These are phyloP conservation scores for Hyaloperonospora arabidopsidis DNA, from an alignment of 352 stramenopile species.

Conservation along the genomic window DNA sequence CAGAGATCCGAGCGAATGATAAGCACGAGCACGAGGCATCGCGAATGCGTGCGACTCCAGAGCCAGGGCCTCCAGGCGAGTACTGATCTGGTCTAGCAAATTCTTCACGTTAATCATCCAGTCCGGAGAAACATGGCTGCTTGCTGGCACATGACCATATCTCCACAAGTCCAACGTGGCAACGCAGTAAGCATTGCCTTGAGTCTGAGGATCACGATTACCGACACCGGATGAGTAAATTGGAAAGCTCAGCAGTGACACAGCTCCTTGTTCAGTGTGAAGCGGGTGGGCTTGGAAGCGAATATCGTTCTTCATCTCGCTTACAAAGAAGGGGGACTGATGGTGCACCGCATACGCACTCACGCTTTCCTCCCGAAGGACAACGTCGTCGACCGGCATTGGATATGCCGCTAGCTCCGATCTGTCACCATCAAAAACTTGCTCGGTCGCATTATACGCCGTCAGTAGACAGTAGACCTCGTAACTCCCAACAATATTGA, in stretches of 20 bases:
- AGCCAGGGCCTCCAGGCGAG: constrained; percentile 43
- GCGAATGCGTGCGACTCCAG: constrained; percentile 34
- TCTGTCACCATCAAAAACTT: constrained; percentile 26
- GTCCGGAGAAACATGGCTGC: constrained; percentile 54
- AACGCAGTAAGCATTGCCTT: constrained; percentile 34
- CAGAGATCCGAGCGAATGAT: constrained; percentile 50
- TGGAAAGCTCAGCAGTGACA: constrained; percentile 64
- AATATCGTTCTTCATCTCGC: constrained; percentile 46
- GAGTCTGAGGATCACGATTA: constrained; percentile 7
- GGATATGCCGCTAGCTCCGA: constrained; percentile 29
- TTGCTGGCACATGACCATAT: constrained; percentile 38
- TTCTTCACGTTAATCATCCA: constrained; percentile 38
- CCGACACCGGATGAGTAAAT: constrained; percentile 39
- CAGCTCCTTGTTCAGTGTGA: constrained; percentile 44
- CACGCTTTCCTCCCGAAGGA: constrained; percentile 56
- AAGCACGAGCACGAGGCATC: constrained; percentile 35
- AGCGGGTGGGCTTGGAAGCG: constrained; percentile 66
- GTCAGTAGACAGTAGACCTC: constrained; percentile 67
- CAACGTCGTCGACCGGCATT: constrained; percentile 44
- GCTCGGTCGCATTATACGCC: constrained; percentile 27
- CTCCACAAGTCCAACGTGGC: constrained; percentile 68
- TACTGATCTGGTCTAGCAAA: constrained; percentile 34
- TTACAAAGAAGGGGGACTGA: constrained; percentile 57
- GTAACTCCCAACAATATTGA: constrained; percentile 50
- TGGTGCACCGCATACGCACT: constrained; percentile 65